These are phyloP conservation scores for Trichoderma guizhouense DNA, from an alignment of 2,329 filamentous ascomycete species.

Conservation along the genomic window DNA sequence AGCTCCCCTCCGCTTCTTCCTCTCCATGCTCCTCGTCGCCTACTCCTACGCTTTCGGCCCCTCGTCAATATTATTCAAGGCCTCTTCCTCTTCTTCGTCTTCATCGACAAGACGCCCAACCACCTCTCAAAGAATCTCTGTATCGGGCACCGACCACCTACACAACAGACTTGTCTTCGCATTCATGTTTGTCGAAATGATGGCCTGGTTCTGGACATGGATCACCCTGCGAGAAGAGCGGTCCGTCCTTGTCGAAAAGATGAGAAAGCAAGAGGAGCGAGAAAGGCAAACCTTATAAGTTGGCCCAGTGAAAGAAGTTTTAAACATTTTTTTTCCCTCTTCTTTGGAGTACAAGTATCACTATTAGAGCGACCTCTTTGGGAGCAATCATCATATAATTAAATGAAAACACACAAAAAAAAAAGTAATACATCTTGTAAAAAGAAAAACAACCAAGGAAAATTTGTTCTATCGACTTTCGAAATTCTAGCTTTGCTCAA, in stretches of 20 bases:
- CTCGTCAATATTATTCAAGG: slow-evolving; percentile 39
- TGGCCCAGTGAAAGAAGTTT: neutral
- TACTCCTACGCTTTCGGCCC: slow-evolving; percentile 63
- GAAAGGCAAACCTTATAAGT: neutral
- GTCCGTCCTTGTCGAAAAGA: slow-evolving; percentile 38
- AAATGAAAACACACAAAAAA: neutral
- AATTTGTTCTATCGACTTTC: slow-evolving; percentile 2
- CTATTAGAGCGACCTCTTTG: neutral
- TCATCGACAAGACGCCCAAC: slow-evolving; percentile 29
- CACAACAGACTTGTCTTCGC: slow-evolving; percentile 84
- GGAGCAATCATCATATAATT: neutral
- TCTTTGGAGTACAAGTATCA: neutral
- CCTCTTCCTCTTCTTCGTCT: slow-evolving; percentile 29
- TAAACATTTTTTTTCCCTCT: neutral
- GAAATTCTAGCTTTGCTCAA: slow-evolving; percentile 14
- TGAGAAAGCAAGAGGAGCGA: slow-evolving; percentile 29
- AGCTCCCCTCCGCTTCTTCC: slow-evolving; percentile 62
- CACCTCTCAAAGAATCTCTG: slow-evolving; percentile 26
- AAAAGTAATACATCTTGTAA: neutral
- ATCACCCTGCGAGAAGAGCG: slow-evolving; percentile 66
- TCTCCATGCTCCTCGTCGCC: slow-evolving; percentile 58
- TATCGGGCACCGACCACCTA: slow-evolving; percentile 61
- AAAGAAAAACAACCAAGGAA: neutral
- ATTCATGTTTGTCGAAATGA: slow-evolving; percentile 78
- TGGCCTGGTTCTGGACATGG: slow-evolving; percentile 85